These are phyloP conservation scores for Ormosia semicastrata DNA, from an alignment of 306 rosid genomes.

Conservation along the genomic window DNA sequence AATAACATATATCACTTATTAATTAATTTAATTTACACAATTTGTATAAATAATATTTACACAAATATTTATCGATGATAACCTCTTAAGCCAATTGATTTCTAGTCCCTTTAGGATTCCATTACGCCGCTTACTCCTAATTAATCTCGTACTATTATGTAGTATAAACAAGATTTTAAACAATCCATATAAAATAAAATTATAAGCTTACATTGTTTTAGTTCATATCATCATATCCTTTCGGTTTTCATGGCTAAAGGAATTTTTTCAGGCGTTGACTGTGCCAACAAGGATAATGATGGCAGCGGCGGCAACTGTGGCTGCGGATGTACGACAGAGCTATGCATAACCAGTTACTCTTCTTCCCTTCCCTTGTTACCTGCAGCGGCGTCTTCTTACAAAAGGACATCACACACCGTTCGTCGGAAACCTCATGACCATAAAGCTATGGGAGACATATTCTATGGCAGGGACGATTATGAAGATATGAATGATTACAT, in stretches of 20 bases:
- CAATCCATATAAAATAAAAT: not conserved
- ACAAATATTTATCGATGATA: too few species aligned
- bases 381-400: not conserved
- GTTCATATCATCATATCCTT: not conserved
- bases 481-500: conserved; percentile 6
- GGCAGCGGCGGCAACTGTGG: too few species aligned
- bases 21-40: too few species aligned
- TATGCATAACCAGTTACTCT: not conserved
- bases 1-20: too few species aligned
- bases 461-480: conserved; percentile 38
- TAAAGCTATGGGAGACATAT: conserved; percentile 11
- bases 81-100: too few species aligned
- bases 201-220: not conserved
- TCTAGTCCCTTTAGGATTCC: too few species aligned
- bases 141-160: too few species aligned
- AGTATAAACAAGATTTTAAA: too few species aligned
- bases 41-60: too few species aligned
- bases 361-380: not conserved
- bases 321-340: not conserved
- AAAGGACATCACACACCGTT: not conserved
- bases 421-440: not conserved
- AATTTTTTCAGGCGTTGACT: not conserved
- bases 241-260: not conserved
- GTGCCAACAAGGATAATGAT: not conserved
- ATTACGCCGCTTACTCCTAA: too few species aligned